Base-by-base conservation (phyloP, 768 basidiomycete genomes). In the Amyloporia xantha region DNA sequence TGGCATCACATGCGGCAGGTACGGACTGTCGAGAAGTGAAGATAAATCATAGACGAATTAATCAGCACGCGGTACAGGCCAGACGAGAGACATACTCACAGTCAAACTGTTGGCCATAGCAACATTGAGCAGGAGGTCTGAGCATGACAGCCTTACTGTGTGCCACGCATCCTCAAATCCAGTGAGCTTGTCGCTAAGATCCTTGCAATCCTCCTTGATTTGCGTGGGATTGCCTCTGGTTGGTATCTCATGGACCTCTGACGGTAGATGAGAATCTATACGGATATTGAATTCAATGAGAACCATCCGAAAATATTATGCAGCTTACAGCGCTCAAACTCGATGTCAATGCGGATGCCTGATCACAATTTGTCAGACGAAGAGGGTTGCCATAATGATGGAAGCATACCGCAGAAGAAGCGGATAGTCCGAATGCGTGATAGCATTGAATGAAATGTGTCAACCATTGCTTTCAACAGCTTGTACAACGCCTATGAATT, bases 101-200 rank as follows among this genome's bases (percentile, higher is more conserved):
- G 55, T 47, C 46, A 60, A 45, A 26, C 41, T 44, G 25, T 44
- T 41, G 2, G 62, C 62, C 49, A 63, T 51, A 20, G 57, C 55
- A 17, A 63, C 49, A 46, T 56, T 58, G 35, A 55, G 47, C n/a
- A 50, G 48, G 19, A 63, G 52, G 25, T 47, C 49, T 1, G 47
- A 44, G 48, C 62, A 61, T 6, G 54, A 54, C 15, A 63, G 50
- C 17, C 55, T 49, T 3, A 60, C 56, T 44, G 58, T 45, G 41
- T 63, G 59, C 62, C 62, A 63, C n/a, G 60, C 62, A 23, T 58
- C 58, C 53, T 63, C 59, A 43, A 63, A 63, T n/a, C 53, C 57
- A 19, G 41, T 52, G 17, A 63, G 59, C 44, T 53, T 51, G 25
- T 55, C 47, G 6, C 13, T 39, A 28, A 63, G 56, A n/a, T 57